Percentiles rank a stretch among this genome's conserved stretches.
Evolutionary conservation across 169 alveolate species (phyloP).

Genomic region (Plasmodium gallinaceum): DNA sequence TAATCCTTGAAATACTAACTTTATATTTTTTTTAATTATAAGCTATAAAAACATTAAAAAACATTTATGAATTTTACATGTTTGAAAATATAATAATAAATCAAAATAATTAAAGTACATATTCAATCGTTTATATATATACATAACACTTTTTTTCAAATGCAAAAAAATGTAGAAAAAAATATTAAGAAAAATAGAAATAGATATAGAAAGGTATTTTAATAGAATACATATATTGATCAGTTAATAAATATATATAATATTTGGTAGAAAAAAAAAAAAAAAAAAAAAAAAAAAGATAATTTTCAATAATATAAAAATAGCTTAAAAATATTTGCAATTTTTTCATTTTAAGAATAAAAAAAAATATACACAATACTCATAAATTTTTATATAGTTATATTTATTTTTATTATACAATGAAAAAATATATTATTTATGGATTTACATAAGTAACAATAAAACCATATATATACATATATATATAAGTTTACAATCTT

Average conservation of each 20-base stretch:
- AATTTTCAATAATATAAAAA: too few relatives aligned
- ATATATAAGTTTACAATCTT: too few relatives aligned
- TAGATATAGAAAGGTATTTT: not conserved
- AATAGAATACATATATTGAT: not conserved
- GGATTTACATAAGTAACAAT: too few relatives aligned
- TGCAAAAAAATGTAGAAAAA: not conserved
- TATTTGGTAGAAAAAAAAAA: not conserved
- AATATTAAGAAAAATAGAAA: not conserved
- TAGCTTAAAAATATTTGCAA: too few relatives aligned
- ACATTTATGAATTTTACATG: not conserved
- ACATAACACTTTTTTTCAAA: not conserved
- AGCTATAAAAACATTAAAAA: not conserved
- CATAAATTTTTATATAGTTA: too few relatives aligned
- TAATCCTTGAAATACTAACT: not conserved
- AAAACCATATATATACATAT: too few relatives aligned
- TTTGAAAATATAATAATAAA: not conserved
- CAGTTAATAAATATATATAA: not conserved
- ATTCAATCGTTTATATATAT: not conserved
- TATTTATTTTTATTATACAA: too few relatives aligned
- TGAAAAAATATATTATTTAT: too few relatives aligned
- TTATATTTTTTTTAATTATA: not conserved
- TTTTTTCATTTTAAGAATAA: too few relatives aligned
- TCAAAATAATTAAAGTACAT: not conserved
- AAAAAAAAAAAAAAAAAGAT: not conserved
- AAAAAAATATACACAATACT: too few relatives aligned